phyloP scores from a whole-genome alignment of 768 basidiomycete genomes.

The Lactarius evosmus region DNA sequence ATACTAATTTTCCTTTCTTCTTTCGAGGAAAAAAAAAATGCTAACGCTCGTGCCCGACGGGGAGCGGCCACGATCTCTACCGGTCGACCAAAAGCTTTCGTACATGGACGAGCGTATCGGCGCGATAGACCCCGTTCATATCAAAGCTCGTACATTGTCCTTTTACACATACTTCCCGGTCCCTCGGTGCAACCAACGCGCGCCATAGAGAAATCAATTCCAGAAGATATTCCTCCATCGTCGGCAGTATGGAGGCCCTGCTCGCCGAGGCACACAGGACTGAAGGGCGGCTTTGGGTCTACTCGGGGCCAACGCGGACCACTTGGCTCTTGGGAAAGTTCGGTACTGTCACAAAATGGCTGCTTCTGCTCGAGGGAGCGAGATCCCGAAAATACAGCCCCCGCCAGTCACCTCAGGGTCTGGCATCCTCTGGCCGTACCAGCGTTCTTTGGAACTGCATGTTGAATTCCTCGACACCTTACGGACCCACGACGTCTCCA shows the following conservation, averaged over 20 bases:
- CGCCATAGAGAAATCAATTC: constrained; percentile 63
- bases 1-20: neutral
- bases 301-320: constrained; percentile 70
- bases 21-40: constrained; percentile 31
- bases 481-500: constrained; percentile 62
- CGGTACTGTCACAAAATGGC: constrained; percentile 55
- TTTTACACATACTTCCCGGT: neutral
- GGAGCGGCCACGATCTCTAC: constrained; percentile 51
- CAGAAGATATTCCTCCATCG: constrained; percentile 55
- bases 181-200: neutral
- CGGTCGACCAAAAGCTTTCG: constrained; percentile 63
- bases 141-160: constrained; percentile 57
- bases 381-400: neutral
- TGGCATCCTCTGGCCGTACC: constrained; percentile 58
- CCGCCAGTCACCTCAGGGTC: constrained; percentile 52
- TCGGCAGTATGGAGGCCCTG: constrained; percentile 63
- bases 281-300: constrained; percentile 71
- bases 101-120: constrained; percentile 64
- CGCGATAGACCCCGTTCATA: constrained; percentile 56
- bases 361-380: neutral
- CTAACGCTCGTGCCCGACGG: constrained; percentile 51
- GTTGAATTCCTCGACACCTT: constrained; percentile 53
- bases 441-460: constrained; percentile 59
- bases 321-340: constrained; percentile 83
- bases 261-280: constrained; percentile 65